phyloP scores from a whole-genome alignment of 805 yeast genomes.

The Diddensiella transvaalensis region DNA sequence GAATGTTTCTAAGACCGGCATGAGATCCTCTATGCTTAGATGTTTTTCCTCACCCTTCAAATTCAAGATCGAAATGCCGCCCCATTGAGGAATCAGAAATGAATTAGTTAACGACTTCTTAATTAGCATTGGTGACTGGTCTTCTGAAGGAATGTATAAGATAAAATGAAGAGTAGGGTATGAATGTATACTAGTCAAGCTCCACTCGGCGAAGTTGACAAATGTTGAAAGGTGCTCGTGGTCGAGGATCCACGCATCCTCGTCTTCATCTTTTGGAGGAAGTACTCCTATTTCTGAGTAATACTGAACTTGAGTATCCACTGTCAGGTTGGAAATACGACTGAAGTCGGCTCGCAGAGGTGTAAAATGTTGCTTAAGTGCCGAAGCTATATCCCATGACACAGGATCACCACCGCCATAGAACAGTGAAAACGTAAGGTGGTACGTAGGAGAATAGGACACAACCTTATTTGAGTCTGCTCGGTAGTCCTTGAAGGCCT shows the following conservation, averaged over 20 bases:
- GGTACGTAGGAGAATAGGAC: slow-evolving; percentile 62
- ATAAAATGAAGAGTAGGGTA: slow-evolving; percentile 72
- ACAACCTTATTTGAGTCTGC: slow-evolving; percentile 38
- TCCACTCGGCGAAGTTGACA: slow-evolving; percentile 85
- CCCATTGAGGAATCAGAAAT: slow-evolving; percentile 86
- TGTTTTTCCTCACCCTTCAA: slow-evolving; percentile 24
- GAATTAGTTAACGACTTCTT: slow-evolving; percentile 48
- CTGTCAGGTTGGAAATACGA: slow-evolving; percentile 62
- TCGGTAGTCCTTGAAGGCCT: slow-evolving; percentile 26
- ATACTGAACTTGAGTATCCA: slow-evolving; percentile 76
- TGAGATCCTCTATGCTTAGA: slow-evolving; percentile 42
- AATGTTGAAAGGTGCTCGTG: slow-evolving; percentile 64
- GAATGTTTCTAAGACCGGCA: slow-evolving; percentile 62
- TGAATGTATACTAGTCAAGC: slow-evolving; percentile 51
- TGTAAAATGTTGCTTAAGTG: slow-evolving; percentile 47
- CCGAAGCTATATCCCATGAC: slow-evolving; percentile 67
- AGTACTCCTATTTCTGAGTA: slow-evolving; percentile 42
- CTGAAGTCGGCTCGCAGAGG: slow-evolving; percentile 54
- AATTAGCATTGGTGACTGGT: slow-evolving; percentile 47
- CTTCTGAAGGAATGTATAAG: slow-evolving; percentile 56
- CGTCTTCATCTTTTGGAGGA: slow-evolving; percentile 13
- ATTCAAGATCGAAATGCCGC: slow-evolving; percentile 63
- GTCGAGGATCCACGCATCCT: slow-evolving; percentile 38
- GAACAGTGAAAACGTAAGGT: slow-evolving; percentile 70
- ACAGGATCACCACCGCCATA: slow-evolving; percentile 56